These are phyloP conservation scores for Alternaria brassicicola DNA, from an alignment of 2,329 filamentous ascomycete species.

Conservation along the genomic window DNA sequence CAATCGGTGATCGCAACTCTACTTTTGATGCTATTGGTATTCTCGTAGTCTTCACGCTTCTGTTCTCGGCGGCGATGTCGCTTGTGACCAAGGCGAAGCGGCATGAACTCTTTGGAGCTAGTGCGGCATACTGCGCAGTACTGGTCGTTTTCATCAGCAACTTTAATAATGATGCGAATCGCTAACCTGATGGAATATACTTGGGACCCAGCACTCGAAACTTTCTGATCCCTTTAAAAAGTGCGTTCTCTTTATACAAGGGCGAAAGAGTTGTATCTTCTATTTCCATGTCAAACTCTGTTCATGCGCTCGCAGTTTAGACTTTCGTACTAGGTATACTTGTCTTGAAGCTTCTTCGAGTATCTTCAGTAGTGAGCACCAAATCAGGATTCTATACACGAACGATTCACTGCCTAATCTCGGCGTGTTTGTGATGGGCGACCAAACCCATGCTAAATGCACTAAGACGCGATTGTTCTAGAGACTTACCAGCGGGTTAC, in stretches of 20 bases:
- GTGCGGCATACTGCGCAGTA: conserved; percentile 47
- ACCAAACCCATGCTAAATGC: too few relatives aligned
- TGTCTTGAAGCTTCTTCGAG: too few relatives aligned
- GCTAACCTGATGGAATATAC: background rate
- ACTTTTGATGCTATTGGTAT: conserved; percentile 49
- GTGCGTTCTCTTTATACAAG: background rate
- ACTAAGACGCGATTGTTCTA: too few relatives aligned
- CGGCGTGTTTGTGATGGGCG: too few relatives aligned
- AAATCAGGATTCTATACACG: too few relatives aligned
- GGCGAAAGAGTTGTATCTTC: too few relatives aligned
- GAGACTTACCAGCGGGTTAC: too few relatives aligned
- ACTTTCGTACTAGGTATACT: too few relatives aligned
- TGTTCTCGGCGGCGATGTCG: conserved; percentile 44
- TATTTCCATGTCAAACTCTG: background rate
- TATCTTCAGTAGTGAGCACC: too few relatives aligned
- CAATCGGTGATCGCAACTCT: conserved; percentile 28
- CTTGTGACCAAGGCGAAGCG: conserved; percentile 42
- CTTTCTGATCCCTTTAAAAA: background rate
- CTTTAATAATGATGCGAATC: conserved; percentile 25
- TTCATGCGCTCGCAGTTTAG: background rate
- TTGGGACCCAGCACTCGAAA: background rate
- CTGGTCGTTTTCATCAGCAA: conserved; percentile 49
- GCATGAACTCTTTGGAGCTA: conserved; percentile 47
- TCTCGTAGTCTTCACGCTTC: conserved; percentile 49
- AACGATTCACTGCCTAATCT: too few relatives aligned